Percentiles rank a stretch among this genome's conserved stretches.
Conservation (phyloP, 129 eudicot species). For the Pseudognaphalium luteoalbum region DNA sequence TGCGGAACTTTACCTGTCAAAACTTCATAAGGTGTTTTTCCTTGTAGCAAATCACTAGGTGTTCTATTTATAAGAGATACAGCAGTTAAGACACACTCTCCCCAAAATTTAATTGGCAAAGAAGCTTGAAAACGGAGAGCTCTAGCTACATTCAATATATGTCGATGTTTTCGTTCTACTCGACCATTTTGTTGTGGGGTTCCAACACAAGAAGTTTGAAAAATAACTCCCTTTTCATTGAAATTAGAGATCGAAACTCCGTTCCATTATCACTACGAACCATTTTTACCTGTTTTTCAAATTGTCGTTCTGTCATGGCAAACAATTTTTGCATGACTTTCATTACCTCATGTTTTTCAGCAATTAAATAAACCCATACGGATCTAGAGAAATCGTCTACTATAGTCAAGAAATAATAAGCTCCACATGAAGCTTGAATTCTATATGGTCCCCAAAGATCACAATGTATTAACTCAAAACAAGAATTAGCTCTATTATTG, state of each 20-base stretch:
- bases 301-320: not conserved
- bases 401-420: not conserved
- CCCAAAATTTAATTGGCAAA: not conserved
- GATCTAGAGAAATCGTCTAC: not conserved
- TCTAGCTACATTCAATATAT: not conserved
- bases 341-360: not conserved
- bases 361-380: not conserved
- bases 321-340: not conserved
- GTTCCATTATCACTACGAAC: not conserved
- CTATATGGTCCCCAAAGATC: not conserved
- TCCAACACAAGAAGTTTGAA: not conserved
- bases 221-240: not conserved
- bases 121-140: not conserved
- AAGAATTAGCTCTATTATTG: not conserved
- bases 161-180: not conserved
- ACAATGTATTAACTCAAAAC: not conserved
- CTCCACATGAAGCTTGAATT: not conserved
- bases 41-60: not conserved
- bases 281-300: not conserved
- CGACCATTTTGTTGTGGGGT: not conserved
- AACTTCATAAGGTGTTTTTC: not conserved
- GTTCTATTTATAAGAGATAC: not conserved
- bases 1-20: not conserved
- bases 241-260: not conserved
- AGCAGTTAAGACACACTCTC: not conserved